A percentile compares a stretch with the other conserved stretches of the same genome.
These are phyloP conservation scores for Entomophthora muscae DNA, from an alignment of 371 early-diverging fungal species.

Conservation along the genomic window DNA sequence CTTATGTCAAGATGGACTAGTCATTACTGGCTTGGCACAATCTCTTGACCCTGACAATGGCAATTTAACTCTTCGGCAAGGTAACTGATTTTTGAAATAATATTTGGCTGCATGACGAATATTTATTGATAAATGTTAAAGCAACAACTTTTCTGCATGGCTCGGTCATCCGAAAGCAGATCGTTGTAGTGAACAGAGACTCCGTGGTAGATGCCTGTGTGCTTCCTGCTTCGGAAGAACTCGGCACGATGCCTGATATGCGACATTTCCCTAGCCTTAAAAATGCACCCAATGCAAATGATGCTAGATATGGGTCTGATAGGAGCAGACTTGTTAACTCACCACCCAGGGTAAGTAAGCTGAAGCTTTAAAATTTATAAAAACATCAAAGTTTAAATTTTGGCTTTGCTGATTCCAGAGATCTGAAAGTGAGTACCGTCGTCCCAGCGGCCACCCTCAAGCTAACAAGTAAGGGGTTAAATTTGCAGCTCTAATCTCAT, in stretches of 20 bases:
- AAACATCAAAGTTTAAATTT: neutral
- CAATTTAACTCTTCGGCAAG: neutral
- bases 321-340: neutral
- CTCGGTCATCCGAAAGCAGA: neutral
- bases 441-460: neutral
- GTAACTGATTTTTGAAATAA: neutral
- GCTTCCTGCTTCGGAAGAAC: neutral
- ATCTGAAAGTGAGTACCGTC: neutral
- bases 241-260: neutral
- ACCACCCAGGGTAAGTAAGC: neutral
- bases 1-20: conserved; percentile 31
- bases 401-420: neutral
- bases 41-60: neutral
- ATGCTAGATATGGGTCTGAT: neutral
- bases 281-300: too few species aligned
- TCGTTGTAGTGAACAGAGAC: neutral
- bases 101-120: neutral
- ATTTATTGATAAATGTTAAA: neutral
- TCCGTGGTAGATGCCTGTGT: neutral
- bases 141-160: neutral
- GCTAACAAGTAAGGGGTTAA: neutral
- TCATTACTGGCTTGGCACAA: conserved; percentile 28
- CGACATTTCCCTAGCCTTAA: neutral
- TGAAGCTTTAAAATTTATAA: neutral
- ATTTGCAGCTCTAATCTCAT: neutral